Percentiles rank a stretch among this genome's conserved stretches.
Conservation (phyloP, 805 yeast genomes). For the Sugiyamaella floridensis region DNA sequence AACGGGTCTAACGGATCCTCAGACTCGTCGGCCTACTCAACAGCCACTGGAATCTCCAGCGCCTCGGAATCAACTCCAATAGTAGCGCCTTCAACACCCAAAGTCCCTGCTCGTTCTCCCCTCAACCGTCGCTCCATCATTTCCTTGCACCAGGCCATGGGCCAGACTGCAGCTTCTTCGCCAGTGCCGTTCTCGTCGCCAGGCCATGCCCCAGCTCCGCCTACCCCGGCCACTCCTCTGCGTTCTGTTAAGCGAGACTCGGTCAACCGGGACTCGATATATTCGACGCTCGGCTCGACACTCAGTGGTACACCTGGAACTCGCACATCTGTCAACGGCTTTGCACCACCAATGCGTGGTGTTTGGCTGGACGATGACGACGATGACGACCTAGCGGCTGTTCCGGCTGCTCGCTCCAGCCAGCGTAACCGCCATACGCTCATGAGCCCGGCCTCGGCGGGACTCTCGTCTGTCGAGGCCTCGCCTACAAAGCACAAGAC, state of each 20-base stretch:
- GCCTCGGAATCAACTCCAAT: not conserved
- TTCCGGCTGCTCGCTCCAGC: not conserved
- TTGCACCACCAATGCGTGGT: conserved; percentile 19
- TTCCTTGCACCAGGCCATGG: not conserved
- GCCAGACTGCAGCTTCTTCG: not conserved
- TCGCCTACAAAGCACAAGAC: not conserved
- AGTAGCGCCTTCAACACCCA: not conserved
- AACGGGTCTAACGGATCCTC: not conserved
- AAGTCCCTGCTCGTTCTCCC: not conserved
- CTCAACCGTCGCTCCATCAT: not conserved
- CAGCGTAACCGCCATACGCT: not conserved
- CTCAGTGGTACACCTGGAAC: not conserved
- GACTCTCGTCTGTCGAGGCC: not conserved
- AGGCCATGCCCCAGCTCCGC: not conserved
- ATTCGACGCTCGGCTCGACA: not conserved
- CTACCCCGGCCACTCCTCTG: not conserved
- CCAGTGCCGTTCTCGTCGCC: not conserved
- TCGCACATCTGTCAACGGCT: conserved; percentile 1
- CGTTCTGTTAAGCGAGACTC: not conserved
- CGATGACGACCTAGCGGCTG: conserved; percentile 9
- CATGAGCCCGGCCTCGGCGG: not conserved
- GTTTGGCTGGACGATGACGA: conserved; percentile 24
- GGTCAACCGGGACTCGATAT: not conserved
- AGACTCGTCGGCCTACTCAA: not conserved
- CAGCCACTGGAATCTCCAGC: not conserved